Base-by-base conservation (phyloP, 768 basidiomycete genomes). In the Lactifluus volemus region DNA sequence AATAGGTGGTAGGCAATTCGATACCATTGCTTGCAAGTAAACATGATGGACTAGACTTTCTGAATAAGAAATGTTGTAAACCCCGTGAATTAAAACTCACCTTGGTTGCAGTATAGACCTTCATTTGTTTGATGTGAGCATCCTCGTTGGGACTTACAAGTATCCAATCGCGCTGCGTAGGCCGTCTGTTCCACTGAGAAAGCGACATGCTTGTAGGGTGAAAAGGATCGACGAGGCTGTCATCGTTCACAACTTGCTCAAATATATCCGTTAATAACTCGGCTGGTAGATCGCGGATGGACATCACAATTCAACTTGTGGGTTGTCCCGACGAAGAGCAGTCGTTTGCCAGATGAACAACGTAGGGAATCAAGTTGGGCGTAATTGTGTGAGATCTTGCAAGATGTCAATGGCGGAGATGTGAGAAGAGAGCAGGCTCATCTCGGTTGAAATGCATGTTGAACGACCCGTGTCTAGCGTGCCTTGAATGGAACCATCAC, bases 201-300 rank as follows among this genome's bases (percentile, higher is more conserved):
- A 80, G 79, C 11, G 83, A 79, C 78, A 88, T 79, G 53, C 76
- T 74, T 0, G 82, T 85, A 7, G 85, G 86, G 9, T 88, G 70
- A 0, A 78, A 79, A 53, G 79, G 78, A 65, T 81, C 80, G 63
- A 86, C 82, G 38, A 89, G 77, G n/a, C 81, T 74, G 64, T 86
- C 84, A 67, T 89, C 86, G 54, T 86, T 84, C 5, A 84, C 79
- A 1, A 87, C 85, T 29, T 86, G 75, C 67, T 85, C 79, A 67
- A 90, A 89, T 7, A 90, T 86, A 49, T 81, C 75, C 1, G 79
- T 77, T 81, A 83, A 84, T 2, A 91, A 74, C 74, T 91, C 88
- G 8, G 81, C 79, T 3, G 88, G 88, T 2, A 90, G 77, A 49
- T 78, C 70, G 9, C 49, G 45, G 6, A 50, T 61, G 17, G 39